A percentile compares a stretch with the other conserved stretches of the same genome.
These are phyloP conservation scores for Starmera amethionina DNA, from an alignment of 805 yeast genomes.

Conservation along the genomic window DNA sequence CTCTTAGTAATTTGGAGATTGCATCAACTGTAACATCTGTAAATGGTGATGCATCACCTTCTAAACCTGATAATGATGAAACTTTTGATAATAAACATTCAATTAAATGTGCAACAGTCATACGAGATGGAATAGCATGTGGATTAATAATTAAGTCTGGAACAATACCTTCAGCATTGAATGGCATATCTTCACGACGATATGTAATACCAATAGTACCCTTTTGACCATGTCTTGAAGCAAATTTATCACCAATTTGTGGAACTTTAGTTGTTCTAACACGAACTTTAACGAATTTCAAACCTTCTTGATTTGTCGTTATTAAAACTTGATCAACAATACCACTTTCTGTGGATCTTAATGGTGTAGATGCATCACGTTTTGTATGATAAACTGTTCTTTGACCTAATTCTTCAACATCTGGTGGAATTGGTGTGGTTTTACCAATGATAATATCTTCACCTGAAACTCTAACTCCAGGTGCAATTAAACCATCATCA, in stretches of 20 bases:
- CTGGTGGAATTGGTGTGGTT: conserved; percentile 99
- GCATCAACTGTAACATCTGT: conserved; percentile 98
- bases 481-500: conserved; percentile 96
- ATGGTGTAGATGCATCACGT: conserved; percentile 96
- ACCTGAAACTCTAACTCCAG: conserved; percentile 98
- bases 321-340: conserved; percentile 95
- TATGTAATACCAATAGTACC: conserved; percentile 99
- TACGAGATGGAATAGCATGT: conserved; percentile 99
- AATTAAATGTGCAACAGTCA: conserved; percentile 99
- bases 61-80: conserved; percentile 88
- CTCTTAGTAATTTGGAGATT: conserved; percentile 82
- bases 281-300: conserved; percentile 94
- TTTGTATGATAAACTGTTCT: conserved; percentile 97
- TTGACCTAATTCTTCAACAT: conserved; percentile 96
- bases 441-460: conserved; percentile 98
- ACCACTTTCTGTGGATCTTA: conserved; percentile 95
- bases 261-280: conserved; percentile 99
- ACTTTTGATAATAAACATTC: conserved; percentile 96
- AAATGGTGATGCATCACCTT: conserved; percentile 99
- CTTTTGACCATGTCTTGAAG: conserved; percentile 99
- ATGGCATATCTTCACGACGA: conserved; percentile 98
- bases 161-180: conserved; percentile 88
- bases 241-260: conserved; percentile 98
- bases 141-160: conserved; percentile 98
- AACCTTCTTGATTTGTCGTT: conserved; percentile 97